Conservation (phyloP, 2,329 filamentous ascomycete species). For the Samsoniella hepiali region DNA sequence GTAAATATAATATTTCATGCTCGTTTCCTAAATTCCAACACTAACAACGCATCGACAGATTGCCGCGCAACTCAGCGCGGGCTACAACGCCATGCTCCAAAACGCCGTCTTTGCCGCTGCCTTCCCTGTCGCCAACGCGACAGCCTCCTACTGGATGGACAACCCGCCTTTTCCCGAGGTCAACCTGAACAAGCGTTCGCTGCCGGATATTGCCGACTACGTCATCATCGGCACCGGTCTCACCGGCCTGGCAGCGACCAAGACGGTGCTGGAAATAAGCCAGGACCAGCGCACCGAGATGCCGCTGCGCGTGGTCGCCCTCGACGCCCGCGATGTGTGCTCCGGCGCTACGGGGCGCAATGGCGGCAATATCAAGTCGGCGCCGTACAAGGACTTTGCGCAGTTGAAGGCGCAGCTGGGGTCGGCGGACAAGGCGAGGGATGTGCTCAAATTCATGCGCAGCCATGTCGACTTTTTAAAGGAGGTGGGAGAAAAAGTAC, state of each 20-base stretch:
- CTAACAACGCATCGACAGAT: not conserved
- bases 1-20: not conserved
- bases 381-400: slow-evolving; percentile 42
- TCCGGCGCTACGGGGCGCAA: slow-evolving; percentile 54
- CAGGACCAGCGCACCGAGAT: slow-evolving; percentile 8
- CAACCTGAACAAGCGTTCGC: slow-evolving; percentile 29
- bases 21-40: too few relatives aligned
- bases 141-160: slow-evolving; percentile 45
- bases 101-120: slow-evolving; percentile 36
- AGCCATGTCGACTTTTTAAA: slow-evolving; percentile 38
- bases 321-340: slow-evolving; percentile 50
- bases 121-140: slow-evolving; percentile 40
- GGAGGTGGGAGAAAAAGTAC: slow-evolving; percentile 37
- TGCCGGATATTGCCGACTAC: slow-evolving; percentile 43
- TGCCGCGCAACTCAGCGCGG: not conserved
- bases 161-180: slow-evolving; percentile 42
- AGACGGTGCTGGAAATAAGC: slow-evolving; percentile 29
- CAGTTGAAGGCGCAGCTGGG: slow-evolving; percentile 30
- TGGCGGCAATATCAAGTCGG: slow-evolving; percentile 49
- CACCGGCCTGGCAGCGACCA: slow-evolving; percentile 38
- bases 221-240: slow-evolving; percentile 56
- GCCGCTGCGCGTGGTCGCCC: slow-evolving; percentile 37
- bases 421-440: slow-evolving; percentile 34
- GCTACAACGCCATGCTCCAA: slow-evolving; percentile 24
- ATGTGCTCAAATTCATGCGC: slow-evolving; percentile 43